A percentile compares a stretch with the other conserved stretches of the same genome.
Evolutionary conservation across 164 flowering plant species (phyloP).

Genomic region (Stephania japonica): DNA sequence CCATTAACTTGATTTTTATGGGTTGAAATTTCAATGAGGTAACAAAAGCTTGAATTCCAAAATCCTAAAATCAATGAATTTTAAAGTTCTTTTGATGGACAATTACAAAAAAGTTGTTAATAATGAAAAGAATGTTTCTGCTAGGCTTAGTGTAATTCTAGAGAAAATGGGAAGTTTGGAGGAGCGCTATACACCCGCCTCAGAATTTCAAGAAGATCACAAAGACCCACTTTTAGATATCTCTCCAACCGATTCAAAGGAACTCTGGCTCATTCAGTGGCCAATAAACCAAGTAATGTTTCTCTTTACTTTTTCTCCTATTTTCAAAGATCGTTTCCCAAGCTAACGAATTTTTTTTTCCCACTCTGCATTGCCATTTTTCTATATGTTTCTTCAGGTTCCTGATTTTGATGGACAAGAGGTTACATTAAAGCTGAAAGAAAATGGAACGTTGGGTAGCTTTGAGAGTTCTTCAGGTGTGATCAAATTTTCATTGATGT

Average conservation of each 20-base stretch:
- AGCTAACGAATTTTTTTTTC: not conserved
- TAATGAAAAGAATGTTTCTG: not conserved
- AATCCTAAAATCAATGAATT: too few relatives aligned
- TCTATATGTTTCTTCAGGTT: not conserved
- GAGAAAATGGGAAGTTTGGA: not conserved
- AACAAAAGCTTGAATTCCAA: too few relatives aligned
- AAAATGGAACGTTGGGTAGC: slow-evolving; percentile 48
- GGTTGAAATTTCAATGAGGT: too few relatives aligned
- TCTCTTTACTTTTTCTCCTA: not conserved
- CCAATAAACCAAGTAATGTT: not conserved
- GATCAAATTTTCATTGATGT: not conserved
- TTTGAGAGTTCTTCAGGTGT: slow-evolving; percentile 56
- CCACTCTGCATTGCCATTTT: too few relatives aligned
- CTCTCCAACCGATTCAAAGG: not conserved
- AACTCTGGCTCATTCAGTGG: slow-evolving; percentile 1
- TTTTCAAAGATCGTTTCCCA: not conserved
- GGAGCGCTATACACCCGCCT: not conserved
- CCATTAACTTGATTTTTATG: too few relatives aligned
- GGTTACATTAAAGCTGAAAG: slow-evolving; percentile 43
- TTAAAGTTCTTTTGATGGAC: too few relatives aligned
- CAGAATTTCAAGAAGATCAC: not conserved
- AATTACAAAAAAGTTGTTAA: slow-evolving; percentile 3
- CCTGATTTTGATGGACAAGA: slow-evolving; percentile 43
- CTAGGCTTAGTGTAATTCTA: not conserved
- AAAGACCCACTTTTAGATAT: not conserved